Conservation (phyloP, 2,329 filamentous ascomycete genomes). For the Monosporascus sp. region DNA sequence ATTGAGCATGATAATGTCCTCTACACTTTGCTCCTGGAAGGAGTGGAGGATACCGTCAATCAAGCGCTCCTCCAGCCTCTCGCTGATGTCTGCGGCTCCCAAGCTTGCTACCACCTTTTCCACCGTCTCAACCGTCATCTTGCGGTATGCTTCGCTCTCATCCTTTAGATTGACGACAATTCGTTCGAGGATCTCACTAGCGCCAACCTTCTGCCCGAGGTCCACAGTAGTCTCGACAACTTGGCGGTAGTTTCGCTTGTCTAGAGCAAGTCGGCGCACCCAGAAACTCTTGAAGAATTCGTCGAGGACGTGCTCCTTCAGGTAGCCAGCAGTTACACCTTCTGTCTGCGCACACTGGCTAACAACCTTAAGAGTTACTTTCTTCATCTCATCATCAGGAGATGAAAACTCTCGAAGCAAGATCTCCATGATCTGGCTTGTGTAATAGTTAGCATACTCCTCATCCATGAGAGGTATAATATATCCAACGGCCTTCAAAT, state of each 20-base stretch:
- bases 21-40: slow-evolving; percentile 96
- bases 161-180: slow-evolving; percentile 96
- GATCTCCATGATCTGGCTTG: slow-evolving; percentile 98
- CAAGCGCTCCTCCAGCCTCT: slow-evolving; percentile 85
- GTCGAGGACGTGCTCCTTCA: slow-evolving; percentile 90
- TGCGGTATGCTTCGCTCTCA: slow-evolving; percentile 94
- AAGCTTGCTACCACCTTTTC: slow-evolving; percentile 94
- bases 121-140: slow-evolving; percentile 98
- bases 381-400: slow-evolving; percentile 99
- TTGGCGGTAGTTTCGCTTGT: slow-evolving; percentile 96
- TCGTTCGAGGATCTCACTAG: slow-evolving; percentile 87
- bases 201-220: slow-evolving; percentile 95
- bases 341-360: slow-evolving; percentile 93
- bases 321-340: slow-evolving; percentile 88
- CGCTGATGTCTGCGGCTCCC: slow-evolving; percentile 88
- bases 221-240: slow-evolving; percentile 98
- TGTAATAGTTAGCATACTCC: slow-evolving; percentile 99
- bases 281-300: slow-evolving; percentile 99
- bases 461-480: slow-evolving; percentile 99
- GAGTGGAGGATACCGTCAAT: slow-evolving; percentile 94
- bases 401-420: slow-evolving; percentile 92
- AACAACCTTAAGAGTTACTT: slow-evolving; percentile 95
- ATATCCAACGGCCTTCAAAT: slow-evolving; percentile 94
- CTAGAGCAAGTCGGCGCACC: slow-evolving; percentile 93
- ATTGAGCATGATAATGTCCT: slow-evolving; percentile 94